These are phyloP conservation scores for Rosellinia necatrix DNA, from an alignment of 2,329 filamentous ascomycete genomes.

Conservation along the genomic window DNA sequence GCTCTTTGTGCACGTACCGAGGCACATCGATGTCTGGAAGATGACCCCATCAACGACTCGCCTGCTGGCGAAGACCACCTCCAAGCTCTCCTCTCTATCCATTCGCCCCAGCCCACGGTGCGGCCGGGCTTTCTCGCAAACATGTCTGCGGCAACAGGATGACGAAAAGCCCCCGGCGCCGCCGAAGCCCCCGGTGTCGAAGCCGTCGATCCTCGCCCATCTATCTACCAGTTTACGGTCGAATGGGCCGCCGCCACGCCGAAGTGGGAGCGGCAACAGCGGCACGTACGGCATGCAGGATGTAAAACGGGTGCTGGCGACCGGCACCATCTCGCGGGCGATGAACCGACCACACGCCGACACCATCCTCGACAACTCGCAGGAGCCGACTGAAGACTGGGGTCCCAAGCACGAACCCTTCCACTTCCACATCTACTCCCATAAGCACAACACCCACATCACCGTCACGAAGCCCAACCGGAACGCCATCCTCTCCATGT, in stretches of 20 bases:
- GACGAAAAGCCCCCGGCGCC: conserved; percentile 17
- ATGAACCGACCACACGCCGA: conserved; percentile 30
- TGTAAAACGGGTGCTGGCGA: conserved; percentile 29
- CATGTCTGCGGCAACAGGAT: conserved; percentile 37
- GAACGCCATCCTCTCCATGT: conserved; percentile 78
- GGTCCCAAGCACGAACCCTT: conserved; percentile 62
- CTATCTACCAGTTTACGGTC: neutral
- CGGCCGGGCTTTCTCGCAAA: conserved; percentile 47
- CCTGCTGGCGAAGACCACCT: conserved; percentile 48
- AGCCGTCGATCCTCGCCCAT: conserved; percentile 5
- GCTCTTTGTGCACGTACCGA: neutral
- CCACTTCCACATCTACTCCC: conserved; percentile 84
- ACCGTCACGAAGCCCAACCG: conserved; percentile 84
- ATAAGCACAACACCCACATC: conserved; percentile 95
- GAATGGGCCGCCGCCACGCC: neutral
- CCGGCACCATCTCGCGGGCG: conserved; percentile 25
- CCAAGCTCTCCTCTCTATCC: conserved; percentile 37
- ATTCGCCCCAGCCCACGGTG: conserved; percentile 30
- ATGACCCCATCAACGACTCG: conserved; percentile 54
- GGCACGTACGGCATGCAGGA: neutral
- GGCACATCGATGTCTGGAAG: conserved; percentile 37
- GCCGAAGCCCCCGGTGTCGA: conserved; percentile 11
- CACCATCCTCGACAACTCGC: conserved; percentile 28
- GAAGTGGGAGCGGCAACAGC: neutral
- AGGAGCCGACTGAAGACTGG: conserved; percentile 40